Percentiles rank a stretch among this genome's conserved stretches.
Evolutionary conservation across 805 yeast genomes (phyloP).

Genomic region (Wickerhamiella qilinensis): DNA sequence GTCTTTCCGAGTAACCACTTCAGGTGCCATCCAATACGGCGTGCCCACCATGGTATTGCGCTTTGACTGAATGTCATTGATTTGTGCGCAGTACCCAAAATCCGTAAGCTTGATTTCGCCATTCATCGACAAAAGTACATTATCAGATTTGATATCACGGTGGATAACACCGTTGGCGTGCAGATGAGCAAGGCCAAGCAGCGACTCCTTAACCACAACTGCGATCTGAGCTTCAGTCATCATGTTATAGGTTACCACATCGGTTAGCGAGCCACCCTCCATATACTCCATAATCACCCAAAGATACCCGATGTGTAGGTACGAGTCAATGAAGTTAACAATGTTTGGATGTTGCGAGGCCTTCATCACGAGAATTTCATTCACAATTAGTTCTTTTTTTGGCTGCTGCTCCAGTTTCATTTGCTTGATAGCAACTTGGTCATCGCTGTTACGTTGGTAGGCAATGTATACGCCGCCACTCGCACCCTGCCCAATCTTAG

Average conservation of each 20-base stretch:
- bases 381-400: slow-evolving; percentile 83
- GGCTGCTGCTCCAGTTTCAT: slow-evolving; percentile 93
- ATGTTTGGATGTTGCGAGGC: slow-evolving; percentile 80
- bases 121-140: slow-evolving; percentile 60
- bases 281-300: slow-evolving; percentile 99
- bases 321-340: slow-evolving; percentile 86
- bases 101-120: slow-evolving; percentile 93
- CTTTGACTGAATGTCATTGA: slow-evolving; percentile 63
- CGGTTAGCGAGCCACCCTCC: slow-evolving; percentile 97
- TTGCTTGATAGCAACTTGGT: slow-evolving; percentile 77
- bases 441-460: slow-evolving; percentile 28
- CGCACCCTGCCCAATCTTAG: slow-evolving; percentile 81
- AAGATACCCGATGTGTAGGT: slow-evolving; percentile 39
- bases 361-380: slow-evolving; percentile 91
- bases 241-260: slow-evolving; percentile 83
- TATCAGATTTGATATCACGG: slow-evolving; percentile 91
- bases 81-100: slow-evolving; percentile 92
- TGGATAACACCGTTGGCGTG: slow-evolving; percentile 72
- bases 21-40: slow-evolving; percentile 99
- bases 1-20: slow-evolving; percentile 85
- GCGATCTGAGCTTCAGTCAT: slow-evolving; percentile 83
- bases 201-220: slow-evolving; percentile 82
- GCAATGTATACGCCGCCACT: slow-evolving; percentile 87
- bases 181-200: slow-evolving; percentile 69
- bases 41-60: slow-evolving; percentile 99